A percentile compares a stretch with the other conserved stretches of the same genome.
These are phyloP conservation scores for Pichia deserticola DNA, from an alignment of 805 yeast species.

Conservation along the genomic window DNA sequence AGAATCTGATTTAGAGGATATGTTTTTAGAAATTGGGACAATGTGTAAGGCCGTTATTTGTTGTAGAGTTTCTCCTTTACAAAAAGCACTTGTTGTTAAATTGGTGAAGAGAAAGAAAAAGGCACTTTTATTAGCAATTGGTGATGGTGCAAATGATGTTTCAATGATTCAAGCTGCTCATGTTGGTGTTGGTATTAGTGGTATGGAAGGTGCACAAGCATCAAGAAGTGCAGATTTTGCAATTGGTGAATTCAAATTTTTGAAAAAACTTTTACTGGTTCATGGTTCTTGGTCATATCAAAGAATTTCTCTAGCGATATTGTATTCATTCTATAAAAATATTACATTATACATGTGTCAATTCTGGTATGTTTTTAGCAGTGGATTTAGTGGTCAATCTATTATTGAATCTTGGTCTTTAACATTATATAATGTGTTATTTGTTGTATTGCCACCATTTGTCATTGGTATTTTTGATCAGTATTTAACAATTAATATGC, in stretches of 20 bases:
- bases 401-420: slow-evolving; percentile 97
- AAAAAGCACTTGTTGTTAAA: slow-evolving; percentile 92
- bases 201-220: slow-evolving; percentile 99
- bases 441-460: slow-evolving; percentile 93
- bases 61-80: slow-evolving; percentile 96
- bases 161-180: slow-evolving; percentile 99
- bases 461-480: slow-evolving; percentile 96
- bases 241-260: slow-evolving; percentile 87
- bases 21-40: slow-evolving; percentile 71
- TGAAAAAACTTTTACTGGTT: slow-evolving; percentile 75
- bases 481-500: slow-evolving; percentile 80
- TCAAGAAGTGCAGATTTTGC: slow-evolving; percentile 97
- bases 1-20: slow-evolving; percentile 70
- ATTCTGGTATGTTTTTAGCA: slow-evolving; percentile 93
- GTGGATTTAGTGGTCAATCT: slow-evolving; percentile 92
- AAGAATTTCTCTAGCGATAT: slow-evolving; percentile 83
- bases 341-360: slow-evolving; percentile 95
- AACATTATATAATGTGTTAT: slow-evolving; percentile 89
- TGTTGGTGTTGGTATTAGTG: slow-evolving; percentile 98
- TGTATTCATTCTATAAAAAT: slow-evolving; percentile 93
- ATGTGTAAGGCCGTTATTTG: slow-evolving; percentile 94
- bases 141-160: slow-evolving; percentile 99
- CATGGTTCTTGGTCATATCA: slow-evolving; percentile 99
- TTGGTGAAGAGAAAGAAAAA: slow-evolving; percentile 80
- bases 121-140: slow-evolving; percentile 79